Evolutionary conservation across 2,329 filamentous ascomycete species (phyloP).

Genomic region (Botrytis aclada): DNA sequence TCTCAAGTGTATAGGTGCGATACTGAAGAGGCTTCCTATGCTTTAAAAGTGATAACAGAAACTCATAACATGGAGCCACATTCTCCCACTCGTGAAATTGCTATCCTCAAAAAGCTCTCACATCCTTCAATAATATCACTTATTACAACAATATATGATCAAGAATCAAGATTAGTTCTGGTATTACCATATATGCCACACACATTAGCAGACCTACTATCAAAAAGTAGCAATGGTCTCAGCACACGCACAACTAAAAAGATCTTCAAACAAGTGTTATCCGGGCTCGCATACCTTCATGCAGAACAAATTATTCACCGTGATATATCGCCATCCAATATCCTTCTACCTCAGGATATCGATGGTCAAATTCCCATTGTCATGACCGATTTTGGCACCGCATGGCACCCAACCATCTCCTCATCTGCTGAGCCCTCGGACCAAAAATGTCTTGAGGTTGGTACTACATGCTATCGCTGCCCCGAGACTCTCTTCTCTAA

Average conservation of each 20-base stretch:
- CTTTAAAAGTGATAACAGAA: slow-evolving; percentile 82
- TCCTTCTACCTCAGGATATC: slow-evolving; percentile 58
- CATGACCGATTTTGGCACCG: slow-evolving; percentile 88
- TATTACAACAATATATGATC: slow-evolving; percentile 69
- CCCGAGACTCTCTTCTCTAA: slow-evolving; percentile 90
- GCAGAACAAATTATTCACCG: slow-evolving; percentile 77
- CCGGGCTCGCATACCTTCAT: slow-evolving; percentile 71
- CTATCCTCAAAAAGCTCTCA: slow-evolving; percentile 62
- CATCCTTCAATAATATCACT: slow-evolving; percentile 63
- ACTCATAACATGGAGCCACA: slow-evolving; percentile 75
- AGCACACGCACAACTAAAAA: slow-evolving; percentile 28
- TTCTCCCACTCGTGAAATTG: slow-evolving; percentile 74
- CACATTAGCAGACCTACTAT: slow-evolving; percentile 68
- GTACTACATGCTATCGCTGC: slow-evolving; percentile 85
- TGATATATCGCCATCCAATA: slow-evolving; percentile 89
- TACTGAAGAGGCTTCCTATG: slow-evolving; percentile 44
- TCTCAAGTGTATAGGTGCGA: slow-evolving; percentile 73
- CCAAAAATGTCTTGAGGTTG: slow-evolving; percentile 85
- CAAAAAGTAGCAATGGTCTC: slow-evolving; percentile 42
- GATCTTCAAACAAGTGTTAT: slow-evolving; percentile 65
- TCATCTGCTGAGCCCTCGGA: slow-evolving; percentile 57
- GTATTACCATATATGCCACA: slow-evolving; percentile 81
- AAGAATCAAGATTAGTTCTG: slow-evolving; percentile 68
- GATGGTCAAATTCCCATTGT: slow-evolving; percentile 68
- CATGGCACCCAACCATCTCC: slow-evolving; percentile 66